A percentile compares a stretch with the other conserved stretches of the same genome.
Evolutionary conservation across 192 early-diverging fungal species (phyloP).

Genomic region (Funneliformis geosporum): DNA sequence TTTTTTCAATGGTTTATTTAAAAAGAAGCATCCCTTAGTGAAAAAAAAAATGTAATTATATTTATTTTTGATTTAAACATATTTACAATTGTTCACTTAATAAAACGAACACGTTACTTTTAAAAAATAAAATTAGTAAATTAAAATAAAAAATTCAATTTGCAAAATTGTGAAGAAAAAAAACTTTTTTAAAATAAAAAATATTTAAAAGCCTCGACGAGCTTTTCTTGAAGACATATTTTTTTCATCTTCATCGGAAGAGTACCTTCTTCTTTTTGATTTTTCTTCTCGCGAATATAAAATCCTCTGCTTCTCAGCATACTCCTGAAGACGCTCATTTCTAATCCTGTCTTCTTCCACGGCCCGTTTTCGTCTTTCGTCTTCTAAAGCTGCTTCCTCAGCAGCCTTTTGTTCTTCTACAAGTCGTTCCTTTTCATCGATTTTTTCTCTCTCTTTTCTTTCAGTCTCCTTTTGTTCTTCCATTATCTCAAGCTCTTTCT

Average conservation of each 20-base stretch:
- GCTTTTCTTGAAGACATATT: not conserved
- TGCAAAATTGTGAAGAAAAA: too few species aligned
- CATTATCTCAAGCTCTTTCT: not conserved
- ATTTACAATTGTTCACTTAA: too few species aligned
- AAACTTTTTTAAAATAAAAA: too few species aligned
- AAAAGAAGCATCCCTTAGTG: too few species aligned
- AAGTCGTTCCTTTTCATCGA: not conserved
- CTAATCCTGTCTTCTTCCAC: not conserved
- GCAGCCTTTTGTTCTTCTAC: not conserved
- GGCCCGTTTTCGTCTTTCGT: constrained; percentile 8
- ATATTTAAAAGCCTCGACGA: not conserved
- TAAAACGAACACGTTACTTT: too few species aligned
- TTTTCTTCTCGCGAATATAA: not conserved
- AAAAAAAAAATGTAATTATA: too few species aligned
- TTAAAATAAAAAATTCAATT: too few species aligned
- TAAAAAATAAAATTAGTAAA: too few species aligned
- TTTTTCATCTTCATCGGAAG: not conserved
- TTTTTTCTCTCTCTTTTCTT: not conserved
- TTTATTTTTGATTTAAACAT: too few species aligned
- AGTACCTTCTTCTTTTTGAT: not conserved
- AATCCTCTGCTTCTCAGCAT: not conserved
- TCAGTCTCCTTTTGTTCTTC: not conserved
- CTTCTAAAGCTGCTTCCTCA: not conserved
- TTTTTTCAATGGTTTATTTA: too few species aligned
- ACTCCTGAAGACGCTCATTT: not conserved